Evolutionary conservation across 441 rosid genomes (phyloP).

Genomic region (Brassica balearica): DNA sequence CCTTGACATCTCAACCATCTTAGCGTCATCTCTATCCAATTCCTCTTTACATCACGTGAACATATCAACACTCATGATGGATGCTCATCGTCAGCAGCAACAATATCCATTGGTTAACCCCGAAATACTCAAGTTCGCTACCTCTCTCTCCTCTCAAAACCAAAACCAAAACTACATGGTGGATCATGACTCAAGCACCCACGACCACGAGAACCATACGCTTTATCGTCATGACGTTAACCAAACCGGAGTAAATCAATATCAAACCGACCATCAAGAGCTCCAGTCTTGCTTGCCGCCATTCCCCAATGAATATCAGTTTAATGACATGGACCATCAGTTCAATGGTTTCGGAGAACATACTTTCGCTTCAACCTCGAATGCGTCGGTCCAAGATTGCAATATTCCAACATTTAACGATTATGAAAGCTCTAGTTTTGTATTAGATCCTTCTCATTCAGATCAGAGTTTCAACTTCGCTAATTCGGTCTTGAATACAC

Average conservation of each 20-base stretch:
- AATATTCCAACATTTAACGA: slow-evolving; percentile 36
- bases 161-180: slow-evolving; percentile 41
- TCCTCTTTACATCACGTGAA: slow-evolving; percentile 48
- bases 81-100: slow-evolving; percentile 32
- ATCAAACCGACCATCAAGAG: slow-evolving; percentile 51
- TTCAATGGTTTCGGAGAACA: slow-evolving; percentile 39
- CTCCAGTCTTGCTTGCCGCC: slow-evolving; percentile 49
- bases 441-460: slow-evolving; percentile 34
- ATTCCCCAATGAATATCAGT: slow-evolving; percentile 48
- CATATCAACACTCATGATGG: slow-evolving; percentile 48
- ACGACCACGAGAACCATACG: slow-evolving; percentile 41
- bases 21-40: slow-evolving; percentile 62
- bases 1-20: slow-evolving; percentile 74
- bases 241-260: slow-evolving; percentile 40
- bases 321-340: slow-evolving; percentile 18
- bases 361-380: slow-evolving; percentile 35
- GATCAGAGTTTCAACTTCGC: slow-evolving; percentile 50
- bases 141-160: slow-evolving; percentile 58
- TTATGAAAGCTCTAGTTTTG: slow-evolving; percentile 24
- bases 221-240: slow-evolving; percentile 37
- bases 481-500: slow-evolving; percentile 65
- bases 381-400: slow-evolving; percentile 34
- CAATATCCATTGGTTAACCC: slow-evolving; percentile 58
- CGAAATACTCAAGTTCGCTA: slow-evolving; percentile 66
- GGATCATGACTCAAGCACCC: slow-evolving; percentile 33